Evolutionary conservation across 1,284 basidiomycete genomes (phyloP).

Genomic region (Xerocomus cyaneibrunnescens): DNA sequence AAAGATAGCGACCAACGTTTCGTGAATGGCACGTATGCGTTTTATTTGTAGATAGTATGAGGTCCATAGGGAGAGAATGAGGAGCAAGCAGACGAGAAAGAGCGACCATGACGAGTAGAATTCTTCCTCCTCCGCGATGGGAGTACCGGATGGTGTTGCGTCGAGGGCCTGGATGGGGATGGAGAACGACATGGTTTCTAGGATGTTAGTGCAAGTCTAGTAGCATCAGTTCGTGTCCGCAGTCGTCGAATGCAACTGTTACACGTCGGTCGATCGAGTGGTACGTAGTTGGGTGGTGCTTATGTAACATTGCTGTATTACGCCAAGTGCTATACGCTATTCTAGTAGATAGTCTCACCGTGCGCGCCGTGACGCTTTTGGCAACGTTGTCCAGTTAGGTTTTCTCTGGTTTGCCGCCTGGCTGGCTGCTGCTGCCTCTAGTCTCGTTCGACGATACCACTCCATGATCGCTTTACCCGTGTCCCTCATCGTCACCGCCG

Average conservation of each 20-base stretch:
- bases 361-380: slow-evolving; percentile 22
- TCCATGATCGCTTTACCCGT: slow-evolving; percentile 25
- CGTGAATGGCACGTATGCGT: slow-evolving; percentile 93
- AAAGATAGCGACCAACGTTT: slow-evolving; percentile 94
- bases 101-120: slow-evolving; percentile 94
- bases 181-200: slow-evolving; percentile 29
- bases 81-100: slow-evolving; percentile 91
- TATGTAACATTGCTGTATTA: slow-evolving; percentile 20
- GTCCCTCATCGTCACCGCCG: slow-evolving; percentile 31
- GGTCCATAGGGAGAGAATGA: slow-evolving; percentile 93
- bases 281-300: not conserved
- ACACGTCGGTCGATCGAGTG: not conserved
- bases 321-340: not conserved
- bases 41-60: slow-evolving; percentile 99
- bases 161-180: slow-evolving; percentile 21
- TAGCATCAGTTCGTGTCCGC: slow-evolving; percentile 6
- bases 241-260: not conserved
- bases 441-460: slow-evolving; percentile 17
- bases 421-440: slow-evolving; percentile 5
- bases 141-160: slow-evolving; percentile 29
- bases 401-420: slow-evolving; percentile 15
- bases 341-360: no score
- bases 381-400: slow-evolving; percentile 29
- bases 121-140: slow-evolving; percentile 74
- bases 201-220: slow-evolving; percentile 5